phyloP scores from a whole-genome alignment of 805 yeast species.

The Starmerella bombicola region DNA sequence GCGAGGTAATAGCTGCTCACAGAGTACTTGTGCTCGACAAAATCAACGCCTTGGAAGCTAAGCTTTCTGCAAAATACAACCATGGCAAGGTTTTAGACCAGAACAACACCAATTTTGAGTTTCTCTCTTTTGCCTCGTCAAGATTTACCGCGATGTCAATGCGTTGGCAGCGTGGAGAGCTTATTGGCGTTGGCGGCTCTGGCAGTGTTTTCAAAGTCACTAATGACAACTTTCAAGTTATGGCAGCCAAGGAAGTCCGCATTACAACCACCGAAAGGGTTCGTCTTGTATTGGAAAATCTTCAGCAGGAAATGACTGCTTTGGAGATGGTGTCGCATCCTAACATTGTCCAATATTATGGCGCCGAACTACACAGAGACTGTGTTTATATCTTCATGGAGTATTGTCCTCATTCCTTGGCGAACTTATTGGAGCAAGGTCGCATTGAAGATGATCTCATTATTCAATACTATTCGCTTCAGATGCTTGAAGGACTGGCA shows the following conservation, averaged over 20 bases:
- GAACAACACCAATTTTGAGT: slow-evolving; percentile 75
- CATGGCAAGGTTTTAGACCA: slow-evolving; percentile 88
- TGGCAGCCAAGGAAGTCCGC: slow-evolving; percentile 93
- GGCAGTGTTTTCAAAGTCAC: slow-evolving; percentile 89
- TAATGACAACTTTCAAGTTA: slow-evolving; percentile 87
- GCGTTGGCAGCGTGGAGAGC: slow-evolving; percentile 93
- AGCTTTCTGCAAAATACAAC: slow-evolving; percentile 38
- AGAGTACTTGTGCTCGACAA: slow-evolving; percentile 57
- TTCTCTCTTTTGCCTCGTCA: slow-evolving; percentile 72
- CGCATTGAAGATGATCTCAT: slow-evolving; percentile 91
- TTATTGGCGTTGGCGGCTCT: slow-evolving; percentile 90
- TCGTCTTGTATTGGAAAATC: slow-evolving; percentile 70
- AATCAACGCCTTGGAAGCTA: slow-evolving; percentile 49
- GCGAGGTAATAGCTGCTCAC: slow-evolving; percentile 42
- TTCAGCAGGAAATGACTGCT: slow-evolving; percentile 93
- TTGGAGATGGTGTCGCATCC: slow-evolving; percentile 92
- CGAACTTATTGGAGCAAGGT: slow-evolving; percentile 71
- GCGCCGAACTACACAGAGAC: slow-evolving; percentile 94
- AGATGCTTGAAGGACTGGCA: slow-evolving; percentile 89
- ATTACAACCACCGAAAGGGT: slow-evolving; percentile 72
- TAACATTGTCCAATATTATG: slow-evolving; percentile 89
- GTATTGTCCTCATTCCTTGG: slow-evolving; percentile 84
- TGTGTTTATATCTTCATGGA: slow-evolving; percentile 95
- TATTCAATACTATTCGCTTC: slow-evolving; percentile 77
- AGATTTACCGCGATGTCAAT: slow-evolving; percentile 62